Evolutionary conservation across 768 basidiomycete genomes (phyloP), one percentile per base, ranked within the genome.

Genomic region (Leucocoprinus sp.): DNA sequence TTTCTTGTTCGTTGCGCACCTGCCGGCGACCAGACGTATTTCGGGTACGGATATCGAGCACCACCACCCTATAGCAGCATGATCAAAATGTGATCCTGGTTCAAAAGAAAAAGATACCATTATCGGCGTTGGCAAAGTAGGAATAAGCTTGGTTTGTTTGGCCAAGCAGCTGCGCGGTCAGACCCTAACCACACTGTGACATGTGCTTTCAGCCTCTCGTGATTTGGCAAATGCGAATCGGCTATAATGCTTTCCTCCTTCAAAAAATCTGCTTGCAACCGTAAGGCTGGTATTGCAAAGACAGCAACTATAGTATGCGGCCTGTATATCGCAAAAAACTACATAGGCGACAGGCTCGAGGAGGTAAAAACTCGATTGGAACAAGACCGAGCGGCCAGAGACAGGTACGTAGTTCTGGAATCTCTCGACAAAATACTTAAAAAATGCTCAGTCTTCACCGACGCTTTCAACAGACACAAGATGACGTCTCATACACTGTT

Each of bases 21-120:
- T 53, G 92, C 74, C 58, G 93, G 93, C 18, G 91, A 84, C 90
- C 91, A 97, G 45, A 96, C 93, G 58, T 86, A 77, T 71, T 93
- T 93, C 24, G 91, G 93, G 63, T 84, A 96, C 7, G 92, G 90
- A 73, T 89, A 96, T 67, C 89, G 81, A 44, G 68, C 76, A 51
- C 85, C 86, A 65, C 86, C 87, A 37, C 87, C 87, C 87, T 89
- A 51, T 1, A 8, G 19, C 40, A 53, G 33, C 22, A 47, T 39
- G 23, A 22, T 24, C 23, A 27, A 9, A 19, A 19, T 17, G 9
- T 19, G 11, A 2, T 7, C 15, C 9, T 19, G 15, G 8, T 17
- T 5, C 17, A 28, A 11, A n/a, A 17, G 8, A 12, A 28, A 17
- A 28, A 43, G 54, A 8, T n/a, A 55, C 56, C 56, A 57, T 57